Percentiles rank a stretch among this genome's conserved stretches.
Conservation (phyloP, 2,329 filamentous ascomycete species). For the Teratosphaeria epicoccoides region DNA sequence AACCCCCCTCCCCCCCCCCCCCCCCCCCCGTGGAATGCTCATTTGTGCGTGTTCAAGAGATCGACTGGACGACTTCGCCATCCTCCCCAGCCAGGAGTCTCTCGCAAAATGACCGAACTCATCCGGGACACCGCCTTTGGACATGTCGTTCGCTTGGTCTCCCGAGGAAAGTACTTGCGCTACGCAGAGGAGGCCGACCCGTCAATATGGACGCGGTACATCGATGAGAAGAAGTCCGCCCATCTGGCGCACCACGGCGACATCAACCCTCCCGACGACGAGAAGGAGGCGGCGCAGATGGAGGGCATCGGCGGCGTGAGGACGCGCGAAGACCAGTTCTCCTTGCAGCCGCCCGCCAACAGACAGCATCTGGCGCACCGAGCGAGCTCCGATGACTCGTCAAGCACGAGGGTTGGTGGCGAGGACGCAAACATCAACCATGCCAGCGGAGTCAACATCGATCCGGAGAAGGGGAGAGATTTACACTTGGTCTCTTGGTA, state of each 20-base stretch:
- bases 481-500: slow-evolving; percentile 43
- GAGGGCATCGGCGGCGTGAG: slow-evolving; percentile 16
- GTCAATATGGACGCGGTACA: slow-evolving; percentile 38
- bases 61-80: neutral
- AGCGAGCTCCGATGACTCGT: slow-evolving; percentile 11
- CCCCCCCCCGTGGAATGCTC: neutral
- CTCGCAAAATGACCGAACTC: slow-evolving; percentile 24
- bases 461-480: slow-evolving; percentile 44
- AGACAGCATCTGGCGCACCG: neutral
- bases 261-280: slow-evolving; percentile 27
- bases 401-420: slow-evolving; percentile 14
- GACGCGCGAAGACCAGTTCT: slow-evolving; percentile 16
- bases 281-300: slow-evolving; percentile 17
- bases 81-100: neutral
- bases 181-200: slow-evolving; percentile 41
- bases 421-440: slow-evolving; percentile 24
- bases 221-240: slow-evolving; percentile 40
- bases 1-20: too few species aligned
- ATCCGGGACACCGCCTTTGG: slow-evolving; percentile 38
- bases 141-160: slow-evolving; percentile 35
- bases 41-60: neutral
- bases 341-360: slow-evolving; percentile 4
- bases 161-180: slow-evolving; percentile 32
- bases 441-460: slow-evolving; percentile 33
- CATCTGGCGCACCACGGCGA: slow-evolving; percentile 38